These are phyloP conservation scores for Wallemia ichthyophaga DNA, from an alignment of 1,284 basidiomycete genomes.

Conservation along the genomic window DNA sequence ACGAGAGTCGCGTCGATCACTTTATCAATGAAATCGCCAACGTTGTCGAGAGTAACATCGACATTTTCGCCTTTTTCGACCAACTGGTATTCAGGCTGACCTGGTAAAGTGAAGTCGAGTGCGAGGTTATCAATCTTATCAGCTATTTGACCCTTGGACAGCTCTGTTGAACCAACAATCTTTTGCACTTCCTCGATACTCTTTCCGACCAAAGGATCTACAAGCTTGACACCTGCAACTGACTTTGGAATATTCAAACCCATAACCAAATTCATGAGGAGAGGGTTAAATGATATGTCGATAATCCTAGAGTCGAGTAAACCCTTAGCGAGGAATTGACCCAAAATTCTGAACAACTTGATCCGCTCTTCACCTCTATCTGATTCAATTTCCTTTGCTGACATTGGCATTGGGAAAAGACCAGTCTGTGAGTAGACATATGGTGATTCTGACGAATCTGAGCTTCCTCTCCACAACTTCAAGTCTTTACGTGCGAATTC, in stretches of 20 bases:
- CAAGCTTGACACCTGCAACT: conserved; percentile 46
- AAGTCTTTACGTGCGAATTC: conserved; percentile 68
- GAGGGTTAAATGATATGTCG: conserved; percentile 71
- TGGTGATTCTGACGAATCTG: conserved; percentile 27
- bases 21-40: conserved; percentile 56
- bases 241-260: conserved; percentile 56
- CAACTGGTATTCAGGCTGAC: conserved; percentile 48
- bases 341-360: conserved; percentile 61
- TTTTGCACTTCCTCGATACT: conserved; percentile 52
- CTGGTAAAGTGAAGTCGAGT: conserved; percentile 85
- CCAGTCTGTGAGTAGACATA: conserved; percentile 58
- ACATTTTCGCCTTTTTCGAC: conserved; percentile 40
- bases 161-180: conserved; percentile 17
- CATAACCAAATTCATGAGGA: conserved; percentile 65
- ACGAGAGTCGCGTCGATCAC: conserved; percentile 9
- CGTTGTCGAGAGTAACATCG: conserved; percentile 50
- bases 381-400: conserved; percentile 21
- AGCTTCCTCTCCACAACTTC: conserved; percentile 69
- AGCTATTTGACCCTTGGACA: conserved; percentile 17
- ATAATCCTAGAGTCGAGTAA: conserved; percentile 92
- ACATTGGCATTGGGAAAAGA: conserved; percentile 62
- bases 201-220: conserved; percentile 56
- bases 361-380: conserved; percentile 16
- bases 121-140: conserved; percentile 45
- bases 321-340: conserved; percentile 92